phyloP scores from a whole-genome alignment of 768 basidiomycete species.

The Udeniomyces megalosporus region DNA sequence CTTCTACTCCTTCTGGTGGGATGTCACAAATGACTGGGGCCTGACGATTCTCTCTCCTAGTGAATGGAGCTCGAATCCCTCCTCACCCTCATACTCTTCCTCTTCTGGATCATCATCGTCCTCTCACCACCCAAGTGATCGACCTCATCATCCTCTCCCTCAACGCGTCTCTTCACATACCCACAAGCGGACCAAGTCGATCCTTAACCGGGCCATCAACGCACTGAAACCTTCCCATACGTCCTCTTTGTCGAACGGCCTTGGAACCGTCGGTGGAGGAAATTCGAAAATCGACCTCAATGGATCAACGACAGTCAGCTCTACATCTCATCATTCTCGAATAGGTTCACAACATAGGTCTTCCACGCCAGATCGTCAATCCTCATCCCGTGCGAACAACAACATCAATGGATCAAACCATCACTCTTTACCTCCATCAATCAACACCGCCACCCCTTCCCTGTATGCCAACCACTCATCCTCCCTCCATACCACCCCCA shows the following conservation, averaged over 20 bases:
- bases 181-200: constrained; percentile 1
- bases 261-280: no score
- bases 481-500: constrained; percentile 17
- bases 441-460: background rate
- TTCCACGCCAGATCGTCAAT: background rate
- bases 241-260: background rate
- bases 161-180: no score
- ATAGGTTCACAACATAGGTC: background rate
- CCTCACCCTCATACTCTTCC: background rate
- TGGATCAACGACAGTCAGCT: background rate
- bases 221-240: background rate
- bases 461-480: constrained; percentile 2
- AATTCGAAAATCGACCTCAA: no score
- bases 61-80: constrained; percentile 1
- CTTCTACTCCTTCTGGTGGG: constrained; percentile 97
- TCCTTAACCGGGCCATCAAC: background rate
- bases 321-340: constrained; percentile 12
- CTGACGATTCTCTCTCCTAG: constrained; percentile 46
- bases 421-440: constrained; percentile 11
- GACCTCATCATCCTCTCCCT: no score
- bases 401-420: no score
- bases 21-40: constrained; percentile 96
- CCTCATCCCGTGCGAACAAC: no score
- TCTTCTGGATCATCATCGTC: background rate
- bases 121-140: background rate